Conservation (phyloP, 345 rosid species). For the Limnanthes douglasii region DNA sequence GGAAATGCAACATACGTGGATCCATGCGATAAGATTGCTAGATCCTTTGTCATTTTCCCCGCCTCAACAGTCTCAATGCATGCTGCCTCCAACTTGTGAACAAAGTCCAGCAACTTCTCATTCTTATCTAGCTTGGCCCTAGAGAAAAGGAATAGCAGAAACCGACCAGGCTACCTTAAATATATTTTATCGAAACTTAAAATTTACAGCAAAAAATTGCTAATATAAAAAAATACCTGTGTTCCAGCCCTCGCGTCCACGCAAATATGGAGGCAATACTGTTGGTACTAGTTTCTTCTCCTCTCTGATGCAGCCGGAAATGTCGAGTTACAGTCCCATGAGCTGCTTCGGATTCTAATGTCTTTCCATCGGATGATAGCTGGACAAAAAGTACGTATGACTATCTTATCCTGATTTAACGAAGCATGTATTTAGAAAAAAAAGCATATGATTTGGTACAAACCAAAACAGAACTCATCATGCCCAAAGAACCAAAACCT, state of each 20-base stretch:
- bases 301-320: constrained; percentile 78
- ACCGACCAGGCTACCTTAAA: neutral
- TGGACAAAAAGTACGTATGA: constrained; percentile 15
- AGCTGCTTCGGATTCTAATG: constrained; percentile 96
- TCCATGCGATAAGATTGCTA: constrained; percentile 71
- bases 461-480: constrained; percentile 93
- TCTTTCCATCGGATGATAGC: constrained; percentile 92
- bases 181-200: too few species aligned
- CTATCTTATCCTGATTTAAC: neutral
- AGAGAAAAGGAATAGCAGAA: constrained; percentile 3
- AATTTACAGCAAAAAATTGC: constrained; percentile 5
- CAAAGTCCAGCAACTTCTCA: constrained; percentile 54
- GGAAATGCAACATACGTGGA: constrained; percentile 37
- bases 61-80: constrained; percentile 77
- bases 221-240: constrained; percentile 35
- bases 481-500: constrained; percentile 98
- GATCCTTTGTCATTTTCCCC: constrained; percentile 97
- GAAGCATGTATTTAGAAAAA: neutral
- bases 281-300: constrained; percentile 96
- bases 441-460: constrained; percentile 12
- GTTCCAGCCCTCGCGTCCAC: constrained; percentile 87
- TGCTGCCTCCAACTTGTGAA: constrained; percentile 68
- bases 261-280: constrained; percentile 97
- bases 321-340: constrained; percentile 98
- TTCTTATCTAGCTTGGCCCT: constrained; percentile 93